A percentile compares a stretch with the other conserved stretches of the same genome.
Evolutionary conservation across 768 basidiomycete genomes (phyloP).

Genomic region (Leccinum disarticulatum): DNA sequence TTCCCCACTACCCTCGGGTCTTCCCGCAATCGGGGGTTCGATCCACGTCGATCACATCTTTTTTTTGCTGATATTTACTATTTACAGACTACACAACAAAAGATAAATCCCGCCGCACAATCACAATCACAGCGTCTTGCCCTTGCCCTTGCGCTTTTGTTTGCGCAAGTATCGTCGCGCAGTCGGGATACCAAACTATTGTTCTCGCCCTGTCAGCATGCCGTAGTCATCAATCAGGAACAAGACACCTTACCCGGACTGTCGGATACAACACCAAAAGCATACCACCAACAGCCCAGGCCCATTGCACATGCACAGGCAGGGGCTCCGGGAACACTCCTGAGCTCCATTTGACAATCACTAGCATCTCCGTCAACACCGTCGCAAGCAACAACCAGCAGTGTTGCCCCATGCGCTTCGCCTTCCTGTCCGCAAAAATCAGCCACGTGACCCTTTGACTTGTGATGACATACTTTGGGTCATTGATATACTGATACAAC

Average conservation of each 20-base stretch:
- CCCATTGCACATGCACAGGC: conserved; percentile 60
- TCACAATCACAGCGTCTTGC: conserved; percentile 36
- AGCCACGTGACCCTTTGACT: conserved; percentile 3
- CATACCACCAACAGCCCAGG: conserved; percentile 60
- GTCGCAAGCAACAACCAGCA: conserved; percentile 86
- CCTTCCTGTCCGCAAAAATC: conserved; percentile 48
- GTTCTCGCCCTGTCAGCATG: conserved; percentile 9
- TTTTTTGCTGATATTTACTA: not conserved
- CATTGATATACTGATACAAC: conserved; percentile 79
- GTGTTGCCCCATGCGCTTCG: conserved; percentile 89
- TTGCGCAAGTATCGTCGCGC: conserved; percentile 51
- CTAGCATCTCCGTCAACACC: conserved; percentile 77
- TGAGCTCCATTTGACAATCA: conserved; percentile 80
- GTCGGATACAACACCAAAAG: conserved; percentile 69
- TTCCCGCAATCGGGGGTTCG: conserved; percentile 12
- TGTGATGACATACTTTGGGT: conserved; percentile 59
- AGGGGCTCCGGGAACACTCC: conserved; percentile 67
- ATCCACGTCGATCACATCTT: conserved; percentile 5
- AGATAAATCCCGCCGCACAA: not conserved
- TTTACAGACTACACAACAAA: too few relatives aligned
- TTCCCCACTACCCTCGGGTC: conserved; percentile 16
- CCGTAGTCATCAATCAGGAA: not conserved
- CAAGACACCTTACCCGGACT: conserved; percentile 50
- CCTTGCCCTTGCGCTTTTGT: conserved; percentile 31
- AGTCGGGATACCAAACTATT: conserved; percentile 65